Evolutionary conservation across 768 basidiomycete species (phyloP).

Genomic region (Hydnum rufescens): DNA sequence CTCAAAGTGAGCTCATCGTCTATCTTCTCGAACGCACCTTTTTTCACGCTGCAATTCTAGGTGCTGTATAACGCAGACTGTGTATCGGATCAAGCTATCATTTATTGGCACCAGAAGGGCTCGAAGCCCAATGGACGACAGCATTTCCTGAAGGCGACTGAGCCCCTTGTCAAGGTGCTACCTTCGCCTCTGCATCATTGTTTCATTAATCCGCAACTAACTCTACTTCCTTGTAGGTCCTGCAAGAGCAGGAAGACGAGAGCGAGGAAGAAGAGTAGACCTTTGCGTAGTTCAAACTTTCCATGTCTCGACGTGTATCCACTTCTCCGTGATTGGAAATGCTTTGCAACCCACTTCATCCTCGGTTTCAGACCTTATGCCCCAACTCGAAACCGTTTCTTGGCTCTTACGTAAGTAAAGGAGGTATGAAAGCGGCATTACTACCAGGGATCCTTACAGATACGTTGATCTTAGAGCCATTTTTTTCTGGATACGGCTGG

Average conservation of each 20-base stretch:
- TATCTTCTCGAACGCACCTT: background rate
- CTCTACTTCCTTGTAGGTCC: slow-evolving; percentile 33
- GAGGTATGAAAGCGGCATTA: no score
- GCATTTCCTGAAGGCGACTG: slow-evolving; percentile 80
- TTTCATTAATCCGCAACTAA: slow-evolving; percentile 1
- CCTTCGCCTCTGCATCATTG: slow-evolving; percentile 5
- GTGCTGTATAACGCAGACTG: slow-evolving; percentile 93
- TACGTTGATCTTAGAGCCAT: no score
- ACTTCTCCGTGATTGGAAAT: no score
- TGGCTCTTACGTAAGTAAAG: no score
- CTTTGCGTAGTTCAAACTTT: background rate
- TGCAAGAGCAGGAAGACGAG: slow-evolving; percentile 68
- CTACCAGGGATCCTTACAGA: no score
- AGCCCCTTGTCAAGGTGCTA: slow-evolving; percentile 70
- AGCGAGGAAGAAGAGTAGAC: slow-evolving; percentile 35
- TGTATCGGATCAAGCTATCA: slow-evolving; percentile 86
- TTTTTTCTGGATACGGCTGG: no score
- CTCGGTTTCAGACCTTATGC: no score
- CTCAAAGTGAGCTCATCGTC: slow-evolving; percentile 39
- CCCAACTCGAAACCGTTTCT: no score
- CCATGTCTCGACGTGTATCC: background rate
- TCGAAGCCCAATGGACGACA: slow-evolving; percentile 89
- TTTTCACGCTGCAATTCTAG: slow-evolving; percentile 21
- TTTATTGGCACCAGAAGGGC: slow-evolving; percentile 97
- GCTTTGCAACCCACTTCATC: no score